Evolutionary conservation across 331 rosid genomes (phyloP).

Genomic region (Malus hybrid): DNA sequence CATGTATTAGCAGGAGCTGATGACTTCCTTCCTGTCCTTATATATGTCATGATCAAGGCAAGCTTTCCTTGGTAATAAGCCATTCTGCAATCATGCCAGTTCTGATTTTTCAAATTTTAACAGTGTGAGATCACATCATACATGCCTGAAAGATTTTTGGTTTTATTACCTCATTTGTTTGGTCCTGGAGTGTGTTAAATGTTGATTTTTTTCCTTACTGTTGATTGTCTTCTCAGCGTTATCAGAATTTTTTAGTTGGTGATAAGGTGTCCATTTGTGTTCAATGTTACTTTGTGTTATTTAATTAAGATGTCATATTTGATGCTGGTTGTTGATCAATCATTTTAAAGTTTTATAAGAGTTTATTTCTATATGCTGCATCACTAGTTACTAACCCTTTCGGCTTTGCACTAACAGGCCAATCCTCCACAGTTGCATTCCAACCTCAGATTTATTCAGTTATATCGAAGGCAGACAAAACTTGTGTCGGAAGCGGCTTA

Average conservation of each 20-base stretch:
- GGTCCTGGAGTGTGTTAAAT: background rate
- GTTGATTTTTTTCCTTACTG: background rate
- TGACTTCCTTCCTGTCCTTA: slow-evolving; percentile 74
- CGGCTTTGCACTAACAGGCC: slow-evolving; percentile 37
- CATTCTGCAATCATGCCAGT: slow-evolving; percentile 16
- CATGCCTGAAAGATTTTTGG: background rate
- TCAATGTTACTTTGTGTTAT: background rate
- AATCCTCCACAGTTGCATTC: slow-evolving; percentile 75
- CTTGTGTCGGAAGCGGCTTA: slow-evolving; percentile 68
- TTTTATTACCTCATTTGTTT: background rate
- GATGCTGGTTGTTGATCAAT: background rate
- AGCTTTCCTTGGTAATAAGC: slow-evolving; percentile 64
- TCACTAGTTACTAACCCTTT: background rate
- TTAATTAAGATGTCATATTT: background rate
- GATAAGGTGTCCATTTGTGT: background rate
- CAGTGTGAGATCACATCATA: background rate
- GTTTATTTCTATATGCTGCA: background rate
- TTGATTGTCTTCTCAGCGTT: background rate
- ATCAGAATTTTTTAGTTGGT: background rate
- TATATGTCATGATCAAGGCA: slow-evolving; percentile 76
- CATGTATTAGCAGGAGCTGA: slow-evolving; percentile 69
- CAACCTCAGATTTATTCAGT: slow-evolving; percentile 60
- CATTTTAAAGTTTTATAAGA: background rate
- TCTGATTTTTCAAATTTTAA: background rate
- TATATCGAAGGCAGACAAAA: slow-evolving; percentile 59